Evolutionary conservation across 2,329 filamentous ascomycete genomes (phyloP), one percentile per base, ranked within the genome.

Genomic region (Penicillium sp.): DNA sequence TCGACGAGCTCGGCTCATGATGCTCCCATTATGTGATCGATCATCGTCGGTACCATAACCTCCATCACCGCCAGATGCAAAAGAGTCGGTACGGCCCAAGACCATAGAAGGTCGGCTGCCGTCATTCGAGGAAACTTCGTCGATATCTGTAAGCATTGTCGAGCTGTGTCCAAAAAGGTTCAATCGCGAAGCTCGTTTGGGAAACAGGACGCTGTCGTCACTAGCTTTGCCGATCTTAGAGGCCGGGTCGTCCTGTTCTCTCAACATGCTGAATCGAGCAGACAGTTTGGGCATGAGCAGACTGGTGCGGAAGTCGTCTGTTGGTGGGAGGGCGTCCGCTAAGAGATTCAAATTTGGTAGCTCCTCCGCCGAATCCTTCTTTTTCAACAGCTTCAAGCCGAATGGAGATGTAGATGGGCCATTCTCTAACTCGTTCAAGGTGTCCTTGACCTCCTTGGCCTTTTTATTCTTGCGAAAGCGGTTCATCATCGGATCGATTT

Each of bases 281-380:
- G 93, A 97, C 4, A 99, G 82, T 41, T 92, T 93, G 0, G 91
- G 92, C 93, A 99, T 96, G 59, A 99, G 81, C 55, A 99, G 78
- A 79, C 94, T 97, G 3, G 94, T 99, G 54, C 94, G 86, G 74
- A 99, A 97, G 69, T 97, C 88, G 73, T 97, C 91, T 45, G 79
- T 87, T 0, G 92, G 82, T 1, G 94, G 94, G 2, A 99, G 79
- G 1, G 86, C 92, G 12, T 79, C 79, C 2, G 85, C 73, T 12
- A 97, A 78, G 67, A 97, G 78, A 67, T 97, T 88, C 45, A 97
- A 75, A 58, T 90, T 83, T 3, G 70, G 71, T 56, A 72, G 55
- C 78, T 80, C 69, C 64, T 83, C 79, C 12, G 76, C 74, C 57
- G 76, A 68, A 18, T 71, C 69, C 62, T 78, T 73, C 61, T 81